Evolutionary conservation across 495 filamentous ascomycete genomes (phyloP).

Genomic region (Tuber melanosporum): DNA sequence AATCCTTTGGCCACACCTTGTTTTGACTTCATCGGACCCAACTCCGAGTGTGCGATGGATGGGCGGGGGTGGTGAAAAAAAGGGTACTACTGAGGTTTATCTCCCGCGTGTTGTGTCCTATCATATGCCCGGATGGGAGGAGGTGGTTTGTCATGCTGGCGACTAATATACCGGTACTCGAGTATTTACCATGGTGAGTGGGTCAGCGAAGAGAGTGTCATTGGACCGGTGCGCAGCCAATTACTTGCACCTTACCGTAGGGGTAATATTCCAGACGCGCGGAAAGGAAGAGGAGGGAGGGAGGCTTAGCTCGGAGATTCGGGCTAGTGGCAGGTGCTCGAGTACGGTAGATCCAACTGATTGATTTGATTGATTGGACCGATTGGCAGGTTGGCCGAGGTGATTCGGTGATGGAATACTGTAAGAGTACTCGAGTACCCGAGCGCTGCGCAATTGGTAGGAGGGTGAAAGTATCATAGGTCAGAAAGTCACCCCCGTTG

Average conservation of each 20-base stretch:
- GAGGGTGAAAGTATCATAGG: not conserved
- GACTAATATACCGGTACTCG: not conserved
- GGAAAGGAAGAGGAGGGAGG: not conserved
- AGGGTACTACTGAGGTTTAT: not conserved
- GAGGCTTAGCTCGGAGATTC: not conserved
- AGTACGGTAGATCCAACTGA: not conserved
- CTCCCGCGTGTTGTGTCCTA: too few relatives aligned
- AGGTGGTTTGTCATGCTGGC: not conserved
- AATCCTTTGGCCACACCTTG: slow-evolving; percentile 1
- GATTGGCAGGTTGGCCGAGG: too few relatives aligned
- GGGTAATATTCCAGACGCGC: not conserved
- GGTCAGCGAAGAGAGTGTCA: not conserved
- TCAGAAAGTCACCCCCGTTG: not conserved
- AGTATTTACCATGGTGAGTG: not conserved
- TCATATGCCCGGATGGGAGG: not conserved
- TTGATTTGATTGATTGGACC: not conserved
- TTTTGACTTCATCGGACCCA: not conserved
- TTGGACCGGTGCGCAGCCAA: not conserved
- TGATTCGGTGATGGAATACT: too few relatives aligned
- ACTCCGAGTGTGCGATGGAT: not conserved
- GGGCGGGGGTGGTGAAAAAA: not conserved
- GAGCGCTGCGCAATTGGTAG: not conserved
- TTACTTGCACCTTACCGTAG: not conserved
- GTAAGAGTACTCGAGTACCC: too few relatives aligned
- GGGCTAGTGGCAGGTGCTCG: too few relatives aligned